A percentile compares a stretch with the other conserved stretches of the same genome.
These are phyloP conservation scores for Chamaecrista fasciculata DNA, from an alignment of 306 rosid species.

Conservation along the genomic window DNA sequence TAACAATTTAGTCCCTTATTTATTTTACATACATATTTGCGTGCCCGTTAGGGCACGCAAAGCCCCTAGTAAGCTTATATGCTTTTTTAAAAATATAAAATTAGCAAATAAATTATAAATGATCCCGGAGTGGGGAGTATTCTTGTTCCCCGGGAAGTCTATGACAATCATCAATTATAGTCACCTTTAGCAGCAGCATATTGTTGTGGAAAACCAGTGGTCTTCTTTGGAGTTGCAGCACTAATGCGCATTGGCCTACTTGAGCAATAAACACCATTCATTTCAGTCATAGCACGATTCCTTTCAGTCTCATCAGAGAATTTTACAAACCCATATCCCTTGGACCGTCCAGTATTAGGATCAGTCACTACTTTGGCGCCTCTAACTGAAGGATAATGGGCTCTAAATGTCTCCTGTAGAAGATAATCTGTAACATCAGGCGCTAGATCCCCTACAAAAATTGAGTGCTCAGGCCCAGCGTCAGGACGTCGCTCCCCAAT, in stretches of 20 bases:
- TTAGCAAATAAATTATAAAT: neutral
- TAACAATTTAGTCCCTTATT: too few relatives aligned
- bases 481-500: conserved; percentile 86
- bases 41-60: too few relatives aligned
- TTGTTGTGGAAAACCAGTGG: conserved; percentile 62
- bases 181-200: conserved; percentile 28
- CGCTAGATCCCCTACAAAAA: conserved; percentile 88
- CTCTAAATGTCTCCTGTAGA: conserved; percentile 77
- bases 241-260: conserved; percentile 92
- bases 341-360: conserved; percentile 80
- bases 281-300: conserved; percentile 89
- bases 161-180: neutral
- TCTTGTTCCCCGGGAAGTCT: neutral
- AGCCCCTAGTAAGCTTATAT: too few relatives aligned
- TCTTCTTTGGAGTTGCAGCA: conserved; percentile 84
- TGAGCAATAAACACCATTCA: conserved; percentile 88
- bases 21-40: too few relatives aligned
- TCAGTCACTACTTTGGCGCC: conserved; percentile 94
- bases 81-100: neutral
- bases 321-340: conserved; percentile 91
- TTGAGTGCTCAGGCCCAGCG: conserved; percentile 84
- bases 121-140: neutral
- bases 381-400: conserved; percentile 73
- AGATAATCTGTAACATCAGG: conserved; percentile 89
- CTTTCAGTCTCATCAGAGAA: conserved; percentile 78